Evolutionary conservation across 2,329 filamentous ascomycete genomes (phyloP), one percentile per base, ranked within the genome.

Genomic region (Diaporthe eres): DNA sequence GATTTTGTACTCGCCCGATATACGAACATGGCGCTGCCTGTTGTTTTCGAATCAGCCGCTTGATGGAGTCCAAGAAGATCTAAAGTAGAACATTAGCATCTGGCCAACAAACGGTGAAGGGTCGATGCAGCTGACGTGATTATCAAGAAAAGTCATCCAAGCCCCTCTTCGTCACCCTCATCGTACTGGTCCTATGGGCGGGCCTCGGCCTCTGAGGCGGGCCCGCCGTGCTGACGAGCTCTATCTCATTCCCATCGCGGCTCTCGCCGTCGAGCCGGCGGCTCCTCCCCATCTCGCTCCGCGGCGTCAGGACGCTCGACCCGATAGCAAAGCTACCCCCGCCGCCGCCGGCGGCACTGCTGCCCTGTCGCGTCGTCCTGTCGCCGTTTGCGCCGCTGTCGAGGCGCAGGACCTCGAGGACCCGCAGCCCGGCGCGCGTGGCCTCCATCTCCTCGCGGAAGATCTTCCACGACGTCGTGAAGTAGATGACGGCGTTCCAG

Each of bases 401-500:
- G 13, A 75, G 67, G 34, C 42, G 39, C 34, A 77, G 53, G 34
- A 44, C 6, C 25, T 31, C 53, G 4, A 77, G 70, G 19, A 77
- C 7, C 19, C 55, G 61, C 15, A 51, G 39, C 1, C 75, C 75
- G 2, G 19, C 37, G 6, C n/a, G 19, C 25, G 75, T 73, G 8
- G 63, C 49, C 61, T 77, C 75, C 74, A 77, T 71, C 75, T 77
- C 75, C 74, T 77, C 75, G 55, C 74, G 73, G 73, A 87, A 84
- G 57, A 84, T 78, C 0, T 31, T 67, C 85, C 86, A 88, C 78
- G 88, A 94, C 1, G 93, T 94, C 7, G 90, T 89, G 76, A 94
- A 90, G 84, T 95, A 96, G 74, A 97, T 94, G 71, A 94, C 85
- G 42, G 92, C 90, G 81, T 96, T 96, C 94, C 94, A 96, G 44